phyloP scores from a whole-genome alignment of 2,329 filamentous ascomycete species.

The Ramularia endophylla region DNA sequence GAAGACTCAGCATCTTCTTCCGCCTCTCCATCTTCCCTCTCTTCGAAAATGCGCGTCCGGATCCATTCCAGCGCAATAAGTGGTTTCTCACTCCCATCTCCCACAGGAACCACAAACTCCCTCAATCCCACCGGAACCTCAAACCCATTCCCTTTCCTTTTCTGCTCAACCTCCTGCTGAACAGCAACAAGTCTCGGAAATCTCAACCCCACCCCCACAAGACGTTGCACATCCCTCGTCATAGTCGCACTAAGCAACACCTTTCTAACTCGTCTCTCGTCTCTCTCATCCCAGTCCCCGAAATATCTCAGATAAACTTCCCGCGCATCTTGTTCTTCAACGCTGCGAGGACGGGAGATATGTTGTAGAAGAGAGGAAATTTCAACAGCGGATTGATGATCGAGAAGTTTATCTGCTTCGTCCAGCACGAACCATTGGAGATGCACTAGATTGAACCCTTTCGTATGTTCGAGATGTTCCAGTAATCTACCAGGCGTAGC shows the following conservation, averaged over 20 bases:
- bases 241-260: constrained; percentile 88
- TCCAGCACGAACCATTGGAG: constrained; percentile 88
- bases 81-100: constrained; percentile 55
- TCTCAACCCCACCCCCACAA: too few relatives aligned
- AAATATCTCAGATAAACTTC: constrained; percentile 13
- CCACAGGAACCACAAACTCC: constrained; percentile 45
- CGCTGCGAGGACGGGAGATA: constrained; percentile 13
- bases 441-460: constrained; percentile 70
- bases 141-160: constrained; percentile 36
- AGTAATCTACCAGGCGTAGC: constrained; percentile 89
- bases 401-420: constrained; percentile 85
- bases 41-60: constrained; percentile 43
- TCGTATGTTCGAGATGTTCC: constrained; percentile 79
- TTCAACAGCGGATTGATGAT: constrained; percentile 49
- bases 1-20: not conserved
- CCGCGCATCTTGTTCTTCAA: constrained; percentile 22
- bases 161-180: constrained; percentile 57
- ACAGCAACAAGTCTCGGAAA: too few relatives aligned
- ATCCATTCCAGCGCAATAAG: constrained; percentile 79
- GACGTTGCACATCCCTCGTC: constrained; percentile 62
- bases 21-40: not conserved
- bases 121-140: constrained; percentile 50
- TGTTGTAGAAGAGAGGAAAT: constrained; percentile 22
- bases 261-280: constrained; percentile 57
- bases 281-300: constrained; percentile 34